phyloP scores from a whole-genome alignment of 495 filamentous ascomycete genomes.

The Baudoinia panamericana region DNA sequence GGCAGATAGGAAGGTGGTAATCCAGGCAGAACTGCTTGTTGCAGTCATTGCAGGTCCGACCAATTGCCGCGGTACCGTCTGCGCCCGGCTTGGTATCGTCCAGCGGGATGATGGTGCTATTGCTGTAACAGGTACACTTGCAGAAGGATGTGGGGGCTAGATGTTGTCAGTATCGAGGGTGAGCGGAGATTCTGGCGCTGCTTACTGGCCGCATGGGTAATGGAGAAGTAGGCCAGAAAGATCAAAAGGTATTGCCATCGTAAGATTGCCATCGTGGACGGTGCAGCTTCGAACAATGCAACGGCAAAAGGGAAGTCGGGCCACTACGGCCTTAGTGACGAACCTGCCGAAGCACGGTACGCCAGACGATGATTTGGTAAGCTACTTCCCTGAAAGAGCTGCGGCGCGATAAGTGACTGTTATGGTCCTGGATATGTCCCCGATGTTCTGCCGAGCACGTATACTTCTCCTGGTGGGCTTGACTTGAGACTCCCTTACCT shows the following conservation, averaged over 20 bases:
- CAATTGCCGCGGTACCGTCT: conserved; percentile 28
- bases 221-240: conserved; percentile 22
- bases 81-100: conserved; percentile 28
- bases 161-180: neutral
- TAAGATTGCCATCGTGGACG: conserved; percentile 5
- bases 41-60: conserved; percentile 63
- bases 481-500: no score
- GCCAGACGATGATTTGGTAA: no score
- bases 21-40: conserved; percentile 81
- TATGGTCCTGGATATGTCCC: no score
- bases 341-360: no score
- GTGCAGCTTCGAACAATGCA: no score
- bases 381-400: no score
- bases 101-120: conserved; percentile 78
- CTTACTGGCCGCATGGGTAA: conserved; percentile 27
- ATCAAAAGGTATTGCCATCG: conserved; percentile 10
- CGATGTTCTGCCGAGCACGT: no score
- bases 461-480: no score
- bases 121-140: conserved; percentile 92
- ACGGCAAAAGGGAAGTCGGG: no score
- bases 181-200: neutral
- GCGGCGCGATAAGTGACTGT: no score
- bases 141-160: conserved; percentile 67
- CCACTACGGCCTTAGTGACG: no score
- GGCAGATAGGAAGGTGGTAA: conserved; percentile 76